phyloP scores from a whole-genome alignment of 768 basidiomycete species.

The Chalciporus piperatus region DNA sequence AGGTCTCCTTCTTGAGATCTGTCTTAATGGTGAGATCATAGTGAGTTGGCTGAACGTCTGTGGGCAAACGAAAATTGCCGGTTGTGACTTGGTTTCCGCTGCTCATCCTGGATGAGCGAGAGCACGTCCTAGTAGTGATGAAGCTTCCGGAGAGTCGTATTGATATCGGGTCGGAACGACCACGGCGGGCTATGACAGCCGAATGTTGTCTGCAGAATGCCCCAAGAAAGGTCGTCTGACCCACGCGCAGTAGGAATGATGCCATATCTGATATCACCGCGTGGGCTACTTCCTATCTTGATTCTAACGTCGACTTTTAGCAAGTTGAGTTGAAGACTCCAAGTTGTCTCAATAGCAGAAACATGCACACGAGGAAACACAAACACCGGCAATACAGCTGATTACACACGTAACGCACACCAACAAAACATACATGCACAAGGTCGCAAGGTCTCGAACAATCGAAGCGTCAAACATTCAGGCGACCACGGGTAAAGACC shows the following conservation, averaged over 20 bases:
- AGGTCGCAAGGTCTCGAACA: background rate
- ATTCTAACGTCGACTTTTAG: background rate
- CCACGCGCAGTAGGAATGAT: constrained; percentile 7
- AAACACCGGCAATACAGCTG: no score
- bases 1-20: constrained; percentile 74
- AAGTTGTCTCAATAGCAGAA: no score
- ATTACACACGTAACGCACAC: background rate
- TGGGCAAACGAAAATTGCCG: constrained; percentile 52
- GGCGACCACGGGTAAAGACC: constrained; percentile 3
- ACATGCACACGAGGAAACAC: no score
- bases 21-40: constrained; percentile 80
- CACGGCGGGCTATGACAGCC: background rate
- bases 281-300: background rate
- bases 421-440: background rate
- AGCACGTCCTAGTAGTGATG: constrained; percentile 6
- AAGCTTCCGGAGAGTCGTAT: background rate
- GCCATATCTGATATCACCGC: constrained; percentile 6
- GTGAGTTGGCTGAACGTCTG: constrained; percentile 64
- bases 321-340: background rate
- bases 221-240: background rate
- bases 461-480: constrained; percentile 4
- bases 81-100: background rate
- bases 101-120: constrained; percentile 12
- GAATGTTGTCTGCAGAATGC: background rate
- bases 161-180: background rate